phyloP scores from a whole-genome alignment of 768 basidiomycete genomes.

The Peribolospora baueri region DNA sequence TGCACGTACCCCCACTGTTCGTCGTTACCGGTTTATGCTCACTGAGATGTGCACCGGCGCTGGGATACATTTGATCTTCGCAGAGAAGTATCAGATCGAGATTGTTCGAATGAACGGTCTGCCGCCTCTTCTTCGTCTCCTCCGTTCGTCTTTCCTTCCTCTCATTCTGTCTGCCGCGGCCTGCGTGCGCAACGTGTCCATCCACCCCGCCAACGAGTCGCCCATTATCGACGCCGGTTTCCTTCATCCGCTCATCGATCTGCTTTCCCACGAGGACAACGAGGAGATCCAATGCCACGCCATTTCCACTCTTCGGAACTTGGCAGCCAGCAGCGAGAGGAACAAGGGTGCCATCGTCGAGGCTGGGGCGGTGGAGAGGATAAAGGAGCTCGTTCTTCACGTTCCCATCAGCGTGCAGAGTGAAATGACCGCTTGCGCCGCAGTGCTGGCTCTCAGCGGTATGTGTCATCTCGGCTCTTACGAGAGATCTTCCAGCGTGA shows the following conservation, averaged over 20 bases:
- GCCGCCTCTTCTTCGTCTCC: constrained; percentile 66
- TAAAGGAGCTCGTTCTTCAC: constrained; percentile 83
- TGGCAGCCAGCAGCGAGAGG: constrained; percentile 90
- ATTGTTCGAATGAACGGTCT: constrained; percentile 92
- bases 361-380: constrained; percentile 85
- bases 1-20: constrained; percentile 1
- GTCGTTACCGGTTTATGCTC: background rate
- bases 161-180: constrained; percentile 94
- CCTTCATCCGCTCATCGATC: constrained; percentile 78
- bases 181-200: constrained; percentile 95
- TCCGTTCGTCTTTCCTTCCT: constrained; percentile 90
- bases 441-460: constrained; percentile 88
- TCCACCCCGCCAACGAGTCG: constrained; percentile 93
- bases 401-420: constrained; percentile 94
- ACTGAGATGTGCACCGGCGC: background rate
- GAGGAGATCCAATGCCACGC: constrained; percentile 99
- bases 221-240: constrained; percentile 98
- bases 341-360: constrained; percentile 96
- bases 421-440: constrained; percentile 98
- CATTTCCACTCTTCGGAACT: constrained; percentile 83
- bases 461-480: constrained; percentile 2
- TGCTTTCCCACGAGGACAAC: constrained; percentile 94
- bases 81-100: constrained; percentile 96
- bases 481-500: background rate
- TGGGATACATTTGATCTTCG: background rate